Conservation (phyloP, 2,329 filamentous ascomycete species). For the Penicillium rolfsii region DNA sequence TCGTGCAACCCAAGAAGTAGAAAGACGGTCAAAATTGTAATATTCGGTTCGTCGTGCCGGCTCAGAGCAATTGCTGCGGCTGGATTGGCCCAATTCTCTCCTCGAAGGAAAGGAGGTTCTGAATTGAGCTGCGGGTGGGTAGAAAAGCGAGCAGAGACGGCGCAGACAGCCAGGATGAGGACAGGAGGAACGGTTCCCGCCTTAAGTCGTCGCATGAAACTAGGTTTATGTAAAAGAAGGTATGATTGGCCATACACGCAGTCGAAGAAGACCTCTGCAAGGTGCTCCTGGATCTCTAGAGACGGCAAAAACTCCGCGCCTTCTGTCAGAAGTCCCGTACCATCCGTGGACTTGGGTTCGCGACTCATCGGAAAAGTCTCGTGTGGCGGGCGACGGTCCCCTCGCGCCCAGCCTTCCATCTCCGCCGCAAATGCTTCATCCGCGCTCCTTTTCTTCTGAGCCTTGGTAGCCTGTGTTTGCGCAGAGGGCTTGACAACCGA, state of each 20-base stretch:
- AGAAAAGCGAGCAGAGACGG: slow-evolving; percentile 92
- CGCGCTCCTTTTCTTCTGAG: slow-evolving; percentile 76
- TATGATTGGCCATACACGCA: slow-evolving; percentile 95
- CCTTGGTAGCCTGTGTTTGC: slow-evolving; percentile 60
- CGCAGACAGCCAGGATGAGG: slow-evolving; percentile 89
- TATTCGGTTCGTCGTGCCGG: slow-evolving; percentile 92
- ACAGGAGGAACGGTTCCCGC: slow-evolving; percentile 83
- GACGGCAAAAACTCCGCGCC: slow-evolving; percentile 80
- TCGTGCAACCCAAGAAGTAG: slow-evolving; percentile 88
- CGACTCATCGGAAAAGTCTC: slow-evolving; percentile 58
- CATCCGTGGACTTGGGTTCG: slow-evolving; percentile 68
- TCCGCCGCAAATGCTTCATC: slow-evolving; percentile 87
- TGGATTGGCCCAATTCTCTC: slow-evolving; percentile 85
- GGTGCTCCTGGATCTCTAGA: slow-evolving; percentile 86
- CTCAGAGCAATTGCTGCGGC: slow-evolving; percentile 86
- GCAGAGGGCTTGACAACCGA: slow-evolving; percentile 82
- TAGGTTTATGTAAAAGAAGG: slow-evolving; percentile 91
- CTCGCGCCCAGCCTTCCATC: slow-evolving; percentile 76
- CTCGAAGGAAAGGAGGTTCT: slow-evolving; percentile 79
- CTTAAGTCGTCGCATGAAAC: slow-evolving; percentile 83
- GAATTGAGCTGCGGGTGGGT: slow-evolving; percentile 78
- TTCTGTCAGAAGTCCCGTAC: slow-evolving; percentile 76
- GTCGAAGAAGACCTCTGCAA: slow-evolving; percentile 94
- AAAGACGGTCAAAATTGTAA: slow-evolving; percentile 90
- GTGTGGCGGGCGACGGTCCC: slow-evolving; percentile 54